Base-by-base conservation (phyloP, 225 moss, liverwort and hornwort species). In the Sphagnum contortum region DNA sequence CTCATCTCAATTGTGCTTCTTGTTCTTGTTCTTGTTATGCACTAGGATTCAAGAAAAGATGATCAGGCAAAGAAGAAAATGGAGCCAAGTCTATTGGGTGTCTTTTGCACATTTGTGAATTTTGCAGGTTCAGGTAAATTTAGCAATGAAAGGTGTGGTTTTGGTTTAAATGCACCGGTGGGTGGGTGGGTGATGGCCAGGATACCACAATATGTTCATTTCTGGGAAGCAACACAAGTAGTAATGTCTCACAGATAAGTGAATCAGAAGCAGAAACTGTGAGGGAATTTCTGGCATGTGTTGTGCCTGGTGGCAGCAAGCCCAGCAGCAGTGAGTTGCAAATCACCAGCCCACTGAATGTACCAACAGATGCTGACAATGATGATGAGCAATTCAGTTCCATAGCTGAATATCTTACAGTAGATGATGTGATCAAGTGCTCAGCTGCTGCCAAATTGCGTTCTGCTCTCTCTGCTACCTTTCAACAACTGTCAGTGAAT, bases 361-460 rank as follows among this genome's bases (percentile, higher is more conserved):
- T 29, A 29, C 29, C 29, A 29, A 29, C 29, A 29, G 29, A 69
- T 2, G 0, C 2, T 69, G 0, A 48, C 57, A 12, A 50, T 50
- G 13, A 3, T 45, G 3, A 70, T 1, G 4, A 2, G 61, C 67
- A 11, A 2, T 12, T 64, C 0, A 49, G 51, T 5, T 65, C 77
- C 0, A 62, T 66, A 70, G 9, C 1, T 0, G 0, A 8, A 10
- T 13, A 5, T 1, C 75, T 84, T 0, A 71, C 56, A 0, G 57
- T 84, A 9, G 69, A 66, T 3, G 80, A 81, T 67, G 75, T 77
- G 12, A 47, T 65, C 0, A 71, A 54, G 6, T 13, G 80, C 0
- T 68, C 70, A 55, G 80, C 84, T 4, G 78, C 84, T 10, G 0
- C 75, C 2, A 56, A 75, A 5, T 58, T 84, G 6, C 71, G 75